Evolutionary conservation across 2,329 filamentous ascomycete species (phyloP).

Genomic region (Arachnomyces sp.): DNA sequence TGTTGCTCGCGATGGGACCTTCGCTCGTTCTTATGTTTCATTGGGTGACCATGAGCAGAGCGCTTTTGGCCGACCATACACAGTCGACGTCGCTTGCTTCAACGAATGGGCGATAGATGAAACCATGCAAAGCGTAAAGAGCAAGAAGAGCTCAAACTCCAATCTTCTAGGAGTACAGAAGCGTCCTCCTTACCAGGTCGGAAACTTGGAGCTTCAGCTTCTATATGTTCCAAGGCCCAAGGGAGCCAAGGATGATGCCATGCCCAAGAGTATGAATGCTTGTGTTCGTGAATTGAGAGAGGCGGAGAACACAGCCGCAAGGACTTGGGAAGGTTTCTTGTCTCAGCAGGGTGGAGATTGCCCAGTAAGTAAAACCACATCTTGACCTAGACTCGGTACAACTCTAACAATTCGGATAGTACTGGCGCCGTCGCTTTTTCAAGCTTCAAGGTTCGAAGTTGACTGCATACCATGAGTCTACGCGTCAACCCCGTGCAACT

Average conservation of each 20-base stretch:
- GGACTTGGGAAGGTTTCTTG: slow-evolving; percentile 77
- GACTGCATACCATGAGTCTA: slow-evolving; percentile 92
- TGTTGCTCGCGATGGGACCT: slow-evolving; percentile 85
- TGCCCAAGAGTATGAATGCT: slow-evolving; percentile 99
- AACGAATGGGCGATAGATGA: slow-evolving; percentile 98
- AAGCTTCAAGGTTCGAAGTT: slow-evolving; percentile 84
- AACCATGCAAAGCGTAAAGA: slow-evolving; percentile 78
- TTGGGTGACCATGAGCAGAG: slow-evolving; percentile 84
- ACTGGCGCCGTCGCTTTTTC: slow-evolving; percentile 97
- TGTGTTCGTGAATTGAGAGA: slow-evolving; percentile 90
- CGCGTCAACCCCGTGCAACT: slow-evolving; percentile 86
- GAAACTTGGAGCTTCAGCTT: slow-evolving; percentile 87
- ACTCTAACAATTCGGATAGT: slow-evolving; percentile 48
- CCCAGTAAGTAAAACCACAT: slow-evolving; percentile 58
- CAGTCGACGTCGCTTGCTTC: slow-evolving; percentile 87
- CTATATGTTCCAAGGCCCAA: slow-evolving; percentile 91
- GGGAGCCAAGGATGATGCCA: slow-evolving; percentile 79
- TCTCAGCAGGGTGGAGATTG: slow-evolving; percentile 98
- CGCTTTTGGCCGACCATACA: slow-evolving; percentile 80
- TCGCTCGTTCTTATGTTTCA: slow-evolving; percentile 86
- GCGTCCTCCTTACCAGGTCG: slow-evolving; percentile 89
- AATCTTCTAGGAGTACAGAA: slow-evolving; percentile 41
- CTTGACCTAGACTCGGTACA: slow-evolving; percentile 6
- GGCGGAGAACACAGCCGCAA: slow-evolving; percentile 69
- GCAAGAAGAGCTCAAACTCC: slow-evolving; percentile 27